Evolutionary conservation across 805 yeast species (phyloP).

Genomic region (Ogataea paraovalis): DNA sequence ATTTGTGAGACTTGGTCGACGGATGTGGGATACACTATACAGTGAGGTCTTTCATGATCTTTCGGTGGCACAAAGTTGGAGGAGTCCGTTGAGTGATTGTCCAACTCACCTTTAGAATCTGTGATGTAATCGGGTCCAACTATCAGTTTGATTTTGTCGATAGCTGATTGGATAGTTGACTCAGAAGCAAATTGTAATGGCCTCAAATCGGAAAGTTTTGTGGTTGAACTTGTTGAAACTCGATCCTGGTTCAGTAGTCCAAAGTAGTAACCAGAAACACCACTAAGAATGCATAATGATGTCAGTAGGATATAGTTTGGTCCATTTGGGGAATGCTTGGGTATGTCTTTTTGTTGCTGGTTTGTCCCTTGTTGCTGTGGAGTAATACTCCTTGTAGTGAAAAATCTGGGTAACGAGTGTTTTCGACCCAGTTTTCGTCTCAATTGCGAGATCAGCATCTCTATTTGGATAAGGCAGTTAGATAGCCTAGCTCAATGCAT

Average conservation of each 20-base stretch:
- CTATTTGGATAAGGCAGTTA: no score
- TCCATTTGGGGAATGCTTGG: not conserved
- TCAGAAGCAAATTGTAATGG: constrained; percentile 53
- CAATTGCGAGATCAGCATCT: no score
- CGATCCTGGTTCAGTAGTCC: not conserved
- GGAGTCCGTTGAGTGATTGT: constrained; percentile 30
- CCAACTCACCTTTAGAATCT: constrained; percentile 30
- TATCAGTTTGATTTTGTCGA: constrained; percentile 45
- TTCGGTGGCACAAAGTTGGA: constrained; percentile 31
- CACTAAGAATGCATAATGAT: constrained; percentile 6
- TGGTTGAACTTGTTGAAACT: constrained; percentile 10
- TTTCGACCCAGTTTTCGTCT: not conserved
- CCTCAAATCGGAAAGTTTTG: constrained; percentile 35
- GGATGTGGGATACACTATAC: constrained; percentile 57
- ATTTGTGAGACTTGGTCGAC: constrained; percentile 58
- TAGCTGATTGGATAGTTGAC: constrained; percentile 44
- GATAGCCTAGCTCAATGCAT: no score
- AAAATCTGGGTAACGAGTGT: not conserved
- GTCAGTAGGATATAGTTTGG: not conserved
- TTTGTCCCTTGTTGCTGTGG: not conserved
- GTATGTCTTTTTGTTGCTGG: not conserved
- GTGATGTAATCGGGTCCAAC: constrained; percentile 55
- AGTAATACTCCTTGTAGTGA: not conserved
- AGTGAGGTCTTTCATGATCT: constrained; percentile 29
- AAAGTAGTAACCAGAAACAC: constrained; percentile 5